A percentile compares a stretch with the other conserved stretches of the same genome.
These are phyloP conservation scores for Ogataea trehalophila DNA, from an alignment of 805 yeast species.

Conservation along the genomic window DNA sequence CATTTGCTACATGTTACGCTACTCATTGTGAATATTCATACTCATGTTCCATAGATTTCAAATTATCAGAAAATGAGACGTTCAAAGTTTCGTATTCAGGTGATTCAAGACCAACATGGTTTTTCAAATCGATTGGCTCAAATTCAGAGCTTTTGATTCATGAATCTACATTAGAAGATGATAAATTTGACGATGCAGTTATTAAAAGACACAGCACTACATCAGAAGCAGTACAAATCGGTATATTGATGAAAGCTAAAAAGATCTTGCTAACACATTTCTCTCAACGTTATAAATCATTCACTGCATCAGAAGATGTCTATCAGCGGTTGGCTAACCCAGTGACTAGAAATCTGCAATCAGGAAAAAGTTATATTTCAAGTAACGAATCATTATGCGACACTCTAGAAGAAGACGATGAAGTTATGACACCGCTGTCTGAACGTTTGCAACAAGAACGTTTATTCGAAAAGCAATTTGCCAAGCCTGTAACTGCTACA, in stretches of 20 bases:
- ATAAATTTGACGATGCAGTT: slow-evolving; percentile 68
- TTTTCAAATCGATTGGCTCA: slow-evolving; percentile 57
- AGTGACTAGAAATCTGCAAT: neutral
- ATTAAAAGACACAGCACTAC: slow-evolving; percentile 84
- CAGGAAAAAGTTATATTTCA: no score
- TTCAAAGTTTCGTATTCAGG: slow-evolving; percentile 89
- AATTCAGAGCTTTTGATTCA: slow-evolving; percentile 76
- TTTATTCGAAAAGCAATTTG: slow-evolving; percentile 22
- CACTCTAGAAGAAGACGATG: neutral
- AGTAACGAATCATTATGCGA: neutral
- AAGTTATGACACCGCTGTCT: neutral
- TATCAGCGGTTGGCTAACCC: slow-evolving; percentile 21
- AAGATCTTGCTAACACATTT: slow-evolving; percentile 83
- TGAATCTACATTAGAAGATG: slow-evolving; percentile 89
- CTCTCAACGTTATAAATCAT: slow-evolving; percentile 77
- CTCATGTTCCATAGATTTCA: slow-evolving; percentile 52
- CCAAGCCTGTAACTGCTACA: neutral
- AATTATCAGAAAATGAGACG: slow-evolving; percentile 16
- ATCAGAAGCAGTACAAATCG: slow-evolving; percentile 74
- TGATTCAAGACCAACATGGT: slow-evolving; percentile 80
- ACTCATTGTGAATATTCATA: slow-evolving; percentile 83
- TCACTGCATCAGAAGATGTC: slow-evolving; percentile 27
- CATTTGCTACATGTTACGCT: slow-evolving; percentile 65
- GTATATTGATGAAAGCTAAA: slow-evolving; percentile 65
- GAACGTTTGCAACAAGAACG: neutral